A percentile compares a stretch with the other conserved stretches of the same genome.
Conservation (phyloP, 345 rosid species). For the Mallotus nudiflorus region DNA sequence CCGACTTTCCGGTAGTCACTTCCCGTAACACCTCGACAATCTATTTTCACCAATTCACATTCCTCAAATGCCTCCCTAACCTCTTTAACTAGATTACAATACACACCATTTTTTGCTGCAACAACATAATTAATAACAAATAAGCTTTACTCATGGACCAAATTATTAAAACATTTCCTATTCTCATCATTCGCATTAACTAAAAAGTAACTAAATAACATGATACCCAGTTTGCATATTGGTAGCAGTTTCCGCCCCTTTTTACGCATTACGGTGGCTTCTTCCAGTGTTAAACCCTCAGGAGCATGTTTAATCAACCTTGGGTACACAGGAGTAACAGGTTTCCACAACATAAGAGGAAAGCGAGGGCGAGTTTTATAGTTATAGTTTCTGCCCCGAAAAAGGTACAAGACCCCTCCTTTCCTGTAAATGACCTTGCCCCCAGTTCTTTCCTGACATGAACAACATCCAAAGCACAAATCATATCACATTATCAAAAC, state of each 20-base stretch:
- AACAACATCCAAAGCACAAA: not conserved
- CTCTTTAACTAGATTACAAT: constrained; percentile 57
- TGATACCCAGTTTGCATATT: constrained; percentile 75
- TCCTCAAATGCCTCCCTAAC: constrained; percentile 89
- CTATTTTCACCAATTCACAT: constrained; percentile 80
- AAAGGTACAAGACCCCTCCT: constrained; percentile 77
- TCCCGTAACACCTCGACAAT: constrained; percentile 73
- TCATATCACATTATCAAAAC: not conserved
- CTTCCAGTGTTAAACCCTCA: constrained; percentile 64
- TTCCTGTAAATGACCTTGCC: constrained; percentile 78
- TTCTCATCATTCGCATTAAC: not conserved
- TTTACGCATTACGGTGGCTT: constrained; percentile 75
- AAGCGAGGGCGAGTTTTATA: constrained; percentile 70
- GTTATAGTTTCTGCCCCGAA: constrained; percentile 93
- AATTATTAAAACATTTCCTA: not conserved
- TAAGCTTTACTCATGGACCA: constrained; percentile 5
- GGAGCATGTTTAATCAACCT: constrained; percentile 67
- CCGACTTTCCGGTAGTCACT: constrained; percentile 86
- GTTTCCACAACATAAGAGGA: constrained; percentile 97
- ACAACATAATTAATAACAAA: constrained; percentile 18
- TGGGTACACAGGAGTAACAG: constrained; percentile 76
- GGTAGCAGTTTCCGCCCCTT: constrained; percentile 74
- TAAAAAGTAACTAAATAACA: not conserved
- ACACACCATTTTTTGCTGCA: constrained; percentile 87
- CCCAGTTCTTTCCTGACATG: constrained; percentile 77